Percentiles rank a stretch among this genome's conserved stretches.
These are phyloP conservation scores for Penicillium cinerascens DNA, from an alignment of 495 filamentous ascomycete genomes.

Conservation along the genomic window DNA sequence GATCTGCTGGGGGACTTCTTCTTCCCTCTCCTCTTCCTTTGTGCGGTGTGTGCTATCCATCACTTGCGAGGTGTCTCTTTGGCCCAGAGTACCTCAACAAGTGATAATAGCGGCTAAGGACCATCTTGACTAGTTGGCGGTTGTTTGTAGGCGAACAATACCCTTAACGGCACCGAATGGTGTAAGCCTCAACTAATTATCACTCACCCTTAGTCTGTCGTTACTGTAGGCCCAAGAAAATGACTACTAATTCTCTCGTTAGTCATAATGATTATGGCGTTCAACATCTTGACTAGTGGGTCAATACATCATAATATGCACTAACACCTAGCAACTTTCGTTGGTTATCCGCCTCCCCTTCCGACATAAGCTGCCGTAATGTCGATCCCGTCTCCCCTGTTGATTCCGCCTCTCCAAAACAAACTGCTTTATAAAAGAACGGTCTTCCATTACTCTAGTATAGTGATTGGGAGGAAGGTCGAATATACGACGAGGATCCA, in stretches of 20 bases:
- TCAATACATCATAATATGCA: constrained; percentile 1
- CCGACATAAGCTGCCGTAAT: no score
- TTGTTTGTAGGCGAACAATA: constrained; percentile 9
- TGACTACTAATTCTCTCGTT: constrained; percentile 11
- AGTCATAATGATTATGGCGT: constrained; percentile 9
- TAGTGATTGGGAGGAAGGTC: no score
- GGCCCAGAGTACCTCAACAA: constrained; percentile 5
- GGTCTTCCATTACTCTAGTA: background rate
- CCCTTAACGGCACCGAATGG: constrained; percentile 1
- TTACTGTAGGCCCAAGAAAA: constrained; percentile 1
- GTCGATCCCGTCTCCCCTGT: no score
- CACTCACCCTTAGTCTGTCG: constrained; percentile 4
- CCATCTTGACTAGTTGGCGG: constrained; percentile 1
- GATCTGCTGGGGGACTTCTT: no score
- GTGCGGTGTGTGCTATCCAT: constrained; percentile 2
- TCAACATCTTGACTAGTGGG: constrained; percentile 1
- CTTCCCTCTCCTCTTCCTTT: no score
- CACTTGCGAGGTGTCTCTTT: constrained; percentile 5
- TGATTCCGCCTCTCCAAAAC: background rate
- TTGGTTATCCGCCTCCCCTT: no score
- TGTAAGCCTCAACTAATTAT: constrained; percentile 6
- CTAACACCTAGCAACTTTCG: no score
- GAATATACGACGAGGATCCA: no score
- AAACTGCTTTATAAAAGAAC: background rate
- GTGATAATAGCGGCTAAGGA: constrained; percentile 5